These are phyloP conservation scores for Agrocybe chaxingu DNA, from an alignment of 768 basidiomycete genomes.

Conservation along the genomic window DNA sequence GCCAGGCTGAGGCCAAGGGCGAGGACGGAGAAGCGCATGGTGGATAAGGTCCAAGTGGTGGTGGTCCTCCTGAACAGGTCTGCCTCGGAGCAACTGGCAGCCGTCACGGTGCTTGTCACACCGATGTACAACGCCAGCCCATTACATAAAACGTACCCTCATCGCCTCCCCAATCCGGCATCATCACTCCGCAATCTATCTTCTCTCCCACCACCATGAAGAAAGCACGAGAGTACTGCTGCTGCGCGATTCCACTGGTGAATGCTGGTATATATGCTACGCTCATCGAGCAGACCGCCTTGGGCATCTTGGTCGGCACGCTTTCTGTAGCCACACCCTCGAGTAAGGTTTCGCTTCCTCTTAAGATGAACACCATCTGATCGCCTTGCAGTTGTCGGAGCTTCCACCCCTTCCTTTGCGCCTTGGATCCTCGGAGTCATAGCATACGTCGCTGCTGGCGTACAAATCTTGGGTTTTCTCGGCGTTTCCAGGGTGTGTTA, in stretches of 20 bases:
- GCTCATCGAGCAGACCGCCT: conserved; percentile 70
- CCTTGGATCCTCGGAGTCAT: conserved; percentile 70
- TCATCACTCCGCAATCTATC: conserved; percentile 10
- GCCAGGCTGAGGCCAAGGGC: conserved; percentile 13
- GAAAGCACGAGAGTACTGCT: conserved; percentile 87
- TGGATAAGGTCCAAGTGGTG: conserved; percentile 1
- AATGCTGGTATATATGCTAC: conserved; percentile 88
- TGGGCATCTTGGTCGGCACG: conserved; percentile 65
- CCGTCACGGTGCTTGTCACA: conserved; percentile 5
- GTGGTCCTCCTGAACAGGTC: no score
- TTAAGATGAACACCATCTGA: conserved; percentile 1
- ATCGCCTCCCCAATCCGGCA: conserved; percentile 8
- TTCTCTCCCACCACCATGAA: conserved; percentile 26
- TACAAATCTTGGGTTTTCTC: conserved; percentile 83
- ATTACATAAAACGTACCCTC: conserved; percentile 16
- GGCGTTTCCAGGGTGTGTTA: conserved; percentile 69
- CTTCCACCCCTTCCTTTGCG: conserved; percentile 76
- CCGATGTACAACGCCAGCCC: conserved; percentile 5
- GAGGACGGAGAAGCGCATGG: conserved; percentile 13
- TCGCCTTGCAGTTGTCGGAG: conserved; percentile 69
- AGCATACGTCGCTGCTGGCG: conserved; percentile 69
- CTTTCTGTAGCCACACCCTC: conserved; percentile 74
- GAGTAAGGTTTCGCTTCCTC: conserved; percentile 47
- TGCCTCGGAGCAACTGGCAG: no score
- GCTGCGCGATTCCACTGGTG: conserved; percentile 86